These are phyloP conservation scores for Shiraia sp. DNA, from an alignment of 2,329 filamentous ascomycete genomes.

Conservation along the genomic window DNA sequence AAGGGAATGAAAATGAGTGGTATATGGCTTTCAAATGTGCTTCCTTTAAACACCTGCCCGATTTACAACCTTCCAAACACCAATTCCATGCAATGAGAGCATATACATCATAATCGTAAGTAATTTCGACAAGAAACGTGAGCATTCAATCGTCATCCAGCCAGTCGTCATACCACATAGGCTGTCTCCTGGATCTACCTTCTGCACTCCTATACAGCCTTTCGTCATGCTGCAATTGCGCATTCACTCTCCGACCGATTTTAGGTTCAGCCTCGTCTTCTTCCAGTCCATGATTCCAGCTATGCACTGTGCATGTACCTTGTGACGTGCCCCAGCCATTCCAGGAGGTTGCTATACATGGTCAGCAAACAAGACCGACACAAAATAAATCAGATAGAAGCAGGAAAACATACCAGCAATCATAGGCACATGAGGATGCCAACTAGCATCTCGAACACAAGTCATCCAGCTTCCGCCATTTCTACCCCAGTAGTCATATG, in stretches of 20 bases:
- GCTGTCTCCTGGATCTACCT: conserved; percentile 23
- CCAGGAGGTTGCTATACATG: conserved; percentile 72
- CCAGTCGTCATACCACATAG: conserved; percentile 34
- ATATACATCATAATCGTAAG: neutral
- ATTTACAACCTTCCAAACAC: neutral
- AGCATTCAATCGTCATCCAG: conserved; percentile 29
- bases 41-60: conserved; percentile 2
- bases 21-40: too few species aligned
- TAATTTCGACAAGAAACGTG: neutral
- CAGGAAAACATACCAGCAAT: conserved; percentile 63
- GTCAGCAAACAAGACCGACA: conserved; percentile 19
- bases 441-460: conserved; percentile 84
- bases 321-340: conserved; percentile 74
- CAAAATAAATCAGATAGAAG: too few species aligned
- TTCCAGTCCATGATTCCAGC: conserved; percentile 69
- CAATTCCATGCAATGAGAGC: conserved; percentile 1
- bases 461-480: conserved; percentile 68
- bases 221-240: conserved; percentile 43
- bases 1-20: neutral
- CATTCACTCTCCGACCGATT: conserved; percentile 41
- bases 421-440: conserved; percentile 84
- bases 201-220: conserved; percentile 33
- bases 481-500: conserved; percentile 61
- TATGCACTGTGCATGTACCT: conserved; percentile 78
- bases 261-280: conserved; percentile 61